Evolutionary conservation across 495 filamentous ascomycete genomes (phyloP), one percentile per base, ranked within the genome.

Genomic region (Aspergillus asperescens): DNA sequence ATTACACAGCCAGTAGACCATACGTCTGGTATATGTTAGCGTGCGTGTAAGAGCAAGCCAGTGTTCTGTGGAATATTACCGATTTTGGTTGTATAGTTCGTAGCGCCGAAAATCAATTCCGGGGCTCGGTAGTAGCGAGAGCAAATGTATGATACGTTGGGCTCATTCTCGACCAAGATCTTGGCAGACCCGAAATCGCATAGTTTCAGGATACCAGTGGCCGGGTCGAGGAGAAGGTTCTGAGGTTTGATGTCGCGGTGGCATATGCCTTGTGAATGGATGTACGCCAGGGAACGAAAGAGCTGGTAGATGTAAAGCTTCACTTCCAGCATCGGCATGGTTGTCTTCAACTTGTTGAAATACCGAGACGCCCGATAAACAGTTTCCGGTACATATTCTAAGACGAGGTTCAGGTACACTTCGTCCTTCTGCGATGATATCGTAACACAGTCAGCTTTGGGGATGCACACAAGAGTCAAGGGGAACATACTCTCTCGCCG

Each of bases 281-380:
- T 99, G 71, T 97, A 99, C 45, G 93, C 93, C 56, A 99, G 80
- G 31, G 93, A 95, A 54, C 93, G 85, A 80, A 99, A 99, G 24
- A 99, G 85, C 75, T 99, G 93, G 71, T 99, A 99, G 67, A 96
- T 97, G 77, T 96, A 99, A 42, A 99, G 85, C 74, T 99, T 99
- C 63, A 97, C 90, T 68, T 97, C 93, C 46, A 99, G 80, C 67
- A 89, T 96, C 20, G 93, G 93, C 93, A 99, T 99, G 13, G 94
- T 96, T 5, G 93, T 95, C 81, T 99, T 99, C 82, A 97, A 82
- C 77, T 97, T 99, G 77, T 95, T 96, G 80, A 97, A 99, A 73
- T 95, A 96, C 42, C 93, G 81, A 37, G 93, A 97, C n/a, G 93
- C 94, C 52, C 94, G 83, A 69, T 97, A 99, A 29, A 99, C 94